phyloP scores from a whole-genome alignment of 176 grass and related monocot species.

The Bromus sterilis region DNA sequence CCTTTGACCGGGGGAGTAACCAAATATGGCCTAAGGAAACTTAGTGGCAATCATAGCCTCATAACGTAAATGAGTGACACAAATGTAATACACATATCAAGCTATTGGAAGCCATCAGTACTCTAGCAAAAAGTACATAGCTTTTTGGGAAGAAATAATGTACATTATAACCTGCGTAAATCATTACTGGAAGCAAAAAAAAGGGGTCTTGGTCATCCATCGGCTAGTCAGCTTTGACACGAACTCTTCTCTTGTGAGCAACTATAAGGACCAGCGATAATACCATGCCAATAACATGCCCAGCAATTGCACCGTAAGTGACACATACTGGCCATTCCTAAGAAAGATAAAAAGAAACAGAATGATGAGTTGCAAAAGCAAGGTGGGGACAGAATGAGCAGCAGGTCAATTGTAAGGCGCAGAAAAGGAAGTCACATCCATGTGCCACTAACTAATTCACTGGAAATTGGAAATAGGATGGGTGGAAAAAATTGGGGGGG shows the following conservation, averaged over 20 bases:
- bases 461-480: neutral
- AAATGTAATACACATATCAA: neutral
- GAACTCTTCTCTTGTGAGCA: constrained; percentile 28
- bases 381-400: neutral
- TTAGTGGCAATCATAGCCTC: too few relatives aligned
- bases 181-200: neutral
- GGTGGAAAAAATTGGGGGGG: neutral
- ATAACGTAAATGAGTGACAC: neutral
- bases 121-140: neutral
- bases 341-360: neutral
- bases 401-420: neutral
- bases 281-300: constrained; percentile 55
- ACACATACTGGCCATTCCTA: constrained; percentile 96
- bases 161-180: neutral
- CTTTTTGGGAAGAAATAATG: neutral
- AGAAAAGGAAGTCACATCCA: neutral
- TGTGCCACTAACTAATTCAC: neutral
- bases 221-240: constrained; percentile 59
- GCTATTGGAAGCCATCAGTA: neutral
- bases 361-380: neutral
- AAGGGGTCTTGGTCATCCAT: neutral
- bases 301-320: constrained; percentile 61
- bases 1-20: too few relatives aligned
- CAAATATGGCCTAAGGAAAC: too few relatives aligned
- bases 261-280: constrained; percentile 35